phyloP scores from a whole-genome alignment of 257 asterid genomes.

The Datura wrightii region DNA sequence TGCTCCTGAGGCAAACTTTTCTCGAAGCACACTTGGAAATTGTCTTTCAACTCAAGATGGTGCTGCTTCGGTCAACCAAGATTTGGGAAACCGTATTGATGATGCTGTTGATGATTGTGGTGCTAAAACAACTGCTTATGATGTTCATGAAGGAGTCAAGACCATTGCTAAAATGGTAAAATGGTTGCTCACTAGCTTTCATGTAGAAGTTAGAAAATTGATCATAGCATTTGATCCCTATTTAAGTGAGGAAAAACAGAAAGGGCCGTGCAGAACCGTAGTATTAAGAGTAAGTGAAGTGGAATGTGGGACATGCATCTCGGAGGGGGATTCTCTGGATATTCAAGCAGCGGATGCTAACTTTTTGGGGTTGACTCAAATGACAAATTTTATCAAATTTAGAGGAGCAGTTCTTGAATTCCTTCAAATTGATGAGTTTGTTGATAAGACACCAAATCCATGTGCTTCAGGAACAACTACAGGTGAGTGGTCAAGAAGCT shows the following conservation, averaged over 20 bases:
- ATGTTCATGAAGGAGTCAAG: constrained; percentile 99
- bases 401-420: constrained; percentile 86
- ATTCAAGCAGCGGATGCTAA: constrained; percentile 48
- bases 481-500: constrained; percentile 56
- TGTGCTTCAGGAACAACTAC: constrained; percentile 48
- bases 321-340: constrained; percentile 65
- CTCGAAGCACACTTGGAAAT: constrained; percentile 51
- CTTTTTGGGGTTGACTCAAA: constrained; percentile 76
- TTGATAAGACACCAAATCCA: constrained; percentile 50
- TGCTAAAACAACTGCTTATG: constrained; percentile 53
- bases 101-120: constrained; percentile 40
- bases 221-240: constrained; percentile 90
- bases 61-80: constrained; percentile 40
- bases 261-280: constrained; percentile 59
- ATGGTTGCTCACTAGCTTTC: constrained; percentile 88
- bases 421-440: constrained; percentile 61
- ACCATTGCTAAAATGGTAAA: constrained; percentile 95
- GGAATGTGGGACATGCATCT: constrained; percentile 81
- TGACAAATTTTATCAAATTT: constrained; percentile 76
- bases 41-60: constrained; percentile 42
- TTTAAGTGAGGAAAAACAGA: constrained; percentile 52
- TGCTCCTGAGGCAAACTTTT: constrained; percentile 58
- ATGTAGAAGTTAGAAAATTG: constrained; percentile 70
- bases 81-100: constrained; percentile 49
- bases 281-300: constrained; percentile 87